These are phyloP conservation scores for Lunularia cruciata DNA, from an alignment of 225 moss, liverwort and hornwort species.

Conservation along the genomic window DNA sequence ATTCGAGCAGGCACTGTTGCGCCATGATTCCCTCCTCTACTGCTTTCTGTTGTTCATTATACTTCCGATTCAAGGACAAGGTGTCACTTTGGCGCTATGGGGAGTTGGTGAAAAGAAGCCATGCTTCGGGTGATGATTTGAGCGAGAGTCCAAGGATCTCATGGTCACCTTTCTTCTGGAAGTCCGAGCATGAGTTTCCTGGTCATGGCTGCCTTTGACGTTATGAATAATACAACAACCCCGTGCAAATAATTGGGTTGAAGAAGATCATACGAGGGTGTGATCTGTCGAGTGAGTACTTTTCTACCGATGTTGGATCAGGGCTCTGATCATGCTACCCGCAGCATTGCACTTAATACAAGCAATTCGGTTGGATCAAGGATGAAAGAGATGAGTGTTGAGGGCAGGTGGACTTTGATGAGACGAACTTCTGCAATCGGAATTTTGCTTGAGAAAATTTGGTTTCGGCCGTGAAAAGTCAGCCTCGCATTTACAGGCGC, in stretches of 20 bases:
- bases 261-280: not conserved
- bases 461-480: not conserved
- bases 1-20: not conserved
- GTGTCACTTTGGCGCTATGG: not conserved
- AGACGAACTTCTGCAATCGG: not conserved
- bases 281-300: not conserved
- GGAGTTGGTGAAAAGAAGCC: not conserved
- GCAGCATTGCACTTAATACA: not conserved
- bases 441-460: not conserved
- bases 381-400: not conserved
- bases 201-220: not conserved
- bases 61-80: not conserved
- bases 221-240: not conserved
- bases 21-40: not conserved
- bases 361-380: slow-evolving; percentile 2
- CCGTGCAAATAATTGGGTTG: not conserved
- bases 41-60: not conserved
- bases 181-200: not conserved
- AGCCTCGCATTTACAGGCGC: not conserved
- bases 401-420: not conserved
- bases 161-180: not conserved
- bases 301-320: not conserved
- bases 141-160: not conserved
- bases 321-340: not conserved
- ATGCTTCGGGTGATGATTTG: not conserved